Base-by-base conservation (phyloP, 805 yeast genomes). In the Brettanomyces sp. region DNA sequence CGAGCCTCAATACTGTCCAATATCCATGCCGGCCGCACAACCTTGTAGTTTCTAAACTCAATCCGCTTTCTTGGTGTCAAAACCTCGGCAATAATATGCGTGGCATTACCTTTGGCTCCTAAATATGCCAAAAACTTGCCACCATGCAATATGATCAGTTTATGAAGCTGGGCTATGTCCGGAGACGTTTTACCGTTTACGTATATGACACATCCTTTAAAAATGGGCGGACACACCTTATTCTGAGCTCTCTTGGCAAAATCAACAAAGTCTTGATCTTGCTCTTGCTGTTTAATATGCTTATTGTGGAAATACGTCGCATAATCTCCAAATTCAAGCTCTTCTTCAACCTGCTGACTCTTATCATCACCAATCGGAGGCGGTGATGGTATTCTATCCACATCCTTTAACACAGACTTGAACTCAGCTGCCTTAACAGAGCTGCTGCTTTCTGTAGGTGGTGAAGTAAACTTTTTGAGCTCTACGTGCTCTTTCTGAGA, bases 141-240 rank as follows among this genome's bases (percentile, higher is more conserved):
- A 1, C 98, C 97, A 62, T 90, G 75, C 8, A 78, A 53, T 2
- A 85, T 76, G 2, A 91, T 80, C 52, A 87, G 54, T 46, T 80
- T 74, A 55, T 85, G 91, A 30, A 93, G 65, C 49, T 78, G 82
- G 38, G 75, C 65, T 13, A 88, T 74, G n/a, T 90, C 78, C 0
- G 98, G 98, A 3, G 64, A 66, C 0, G 98, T 91, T 56, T 84
- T 79, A 1, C 99, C 99, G 56, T 89, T 90, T n/a, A 91, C 88
- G 60, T 84, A 80, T 4, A 91, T 71, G 1, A 69, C 63, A 58
- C 90, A 85, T 1, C 73, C 78, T 35, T 66, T 56, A 57, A 91
- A 89, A 1, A 90, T 67, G 2, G 62, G 63, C 1, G 73, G 64
- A 35, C 53, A 48, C 14, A 46, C 51, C 11, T 51, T 47, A 25